Base-by-base conservation (phyloP, 169 alveolate species). In the Eimeria falciformis region DNA sequence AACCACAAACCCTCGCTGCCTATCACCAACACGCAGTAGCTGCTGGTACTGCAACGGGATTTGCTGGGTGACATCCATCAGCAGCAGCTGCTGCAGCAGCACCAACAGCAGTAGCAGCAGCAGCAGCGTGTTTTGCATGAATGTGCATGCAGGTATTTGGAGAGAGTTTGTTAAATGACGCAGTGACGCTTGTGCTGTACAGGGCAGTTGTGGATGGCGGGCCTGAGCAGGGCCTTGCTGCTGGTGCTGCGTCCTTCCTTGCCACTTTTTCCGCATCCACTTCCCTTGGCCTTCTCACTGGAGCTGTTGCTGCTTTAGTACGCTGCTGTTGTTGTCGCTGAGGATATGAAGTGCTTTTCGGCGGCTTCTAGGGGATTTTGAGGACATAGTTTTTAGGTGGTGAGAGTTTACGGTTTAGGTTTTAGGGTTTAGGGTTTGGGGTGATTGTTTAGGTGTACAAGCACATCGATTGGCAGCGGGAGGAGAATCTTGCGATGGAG, bases 151-250 rank as follows among this genome's bases (percentile, higher is more conserved):
- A 84, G 93, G 83, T 92, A 3, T 71, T 82, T 29, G 95, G 95
- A 1, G 95, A 92, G 83, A 88, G 93, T 50, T 88, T 92, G 68
- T 75, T 92, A 33, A 92, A 92, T 75, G 95, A 92, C 40, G 95
- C 95, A 29, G 90, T 92, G 40, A 55, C 93, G 18, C 73, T 92
- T 37, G 95, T 92, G 23, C 71, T 92, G 68, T 92, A 92, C 56
- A 45, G 89, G 40, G 65, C 95, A 18, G 37, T 92, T 21, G 90
- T 75, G 21, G 68, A 58, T 29, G 90, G 56, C 6, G 93, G 66
- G 37, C 21, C 66, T 0, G 62, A 75, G 0, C 45, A 71, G 21
- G 91, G 82, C 6, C 77, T 88, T 21, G 46, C 89, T 25, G 91
- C 87, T 12, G 53, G 66, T 25, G 83, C 37, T 53, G 85, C 94